phyloP scores from a whole-genome alignment of 2,329 filamentous ascomycete species.

The Amesomyces nigricolor region DNA sequence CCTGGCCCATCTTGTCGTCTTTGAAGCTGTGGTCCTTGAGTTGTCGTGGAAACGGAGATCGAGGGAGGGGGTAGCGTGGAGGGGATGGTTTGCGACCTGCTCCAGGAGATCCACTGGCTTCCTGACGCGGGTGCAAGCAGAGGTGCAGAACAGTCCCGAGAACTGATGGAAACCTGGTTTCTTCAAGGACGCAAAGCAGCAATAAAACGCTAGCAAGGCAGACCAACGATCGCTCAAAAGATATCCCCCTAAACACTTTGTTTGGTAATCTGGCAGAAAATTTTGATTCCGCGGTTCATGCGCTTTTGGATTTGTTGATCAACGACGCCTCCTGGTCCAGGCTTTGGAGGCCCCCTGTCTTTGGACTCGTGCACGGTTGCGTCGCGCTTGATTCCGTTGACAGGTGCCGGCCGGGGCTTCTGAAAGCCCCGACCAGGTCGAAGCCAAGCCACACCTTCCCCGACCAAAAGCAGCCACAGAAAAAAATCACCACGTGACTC shows the following conservation, averaged over 20 bases:
- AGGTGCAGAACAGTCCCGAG: neutral
- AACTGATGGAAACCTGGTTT: neutral
- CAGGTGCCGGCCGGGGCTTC: neutral
- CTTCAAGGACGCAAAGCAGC: neutral
- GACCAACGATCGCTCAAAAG: neutral
- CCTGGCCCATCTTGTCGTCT: conserved; percentile 52
- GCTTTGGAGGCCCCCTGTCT: conserved; percentile 5
- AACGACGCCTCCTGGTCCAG: conserved; percentile 14
- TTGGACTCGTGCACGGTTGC: conserved; percentile 6
- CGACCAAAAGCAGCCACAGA: conserved; percentile 8
- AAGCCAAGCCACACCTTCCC: neutral
- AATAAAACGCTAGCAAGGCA: neutral
- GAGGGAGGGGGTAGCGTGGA: neutral
- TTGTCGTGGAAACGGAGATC: neutral
- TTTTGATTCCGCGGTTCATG: conserved; percentile 16
- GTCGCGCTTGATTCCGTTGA: conserved; percentile 12
- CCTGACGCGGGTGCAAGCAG: neutral
- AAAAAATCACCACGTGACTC: conserved; percentile 21
- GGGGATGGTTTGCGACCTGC: conserved; percentile 4
- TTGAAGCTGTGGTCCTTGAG: conserved; percentile 8
- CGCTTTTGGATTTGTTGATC: conserved; percentile 13
- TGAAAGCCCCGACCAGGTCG: neutral
- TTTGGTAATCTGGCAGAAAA: conserved; percentile 8
- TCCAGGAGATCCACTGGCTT: neutral
- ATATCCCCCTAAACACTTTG: neutral